These are phyloP conservation scores for Pseudognaphalium luteoalbum DNA, from an alignment of 129 eudicot species.

Conservation along the genomic window DNA sequence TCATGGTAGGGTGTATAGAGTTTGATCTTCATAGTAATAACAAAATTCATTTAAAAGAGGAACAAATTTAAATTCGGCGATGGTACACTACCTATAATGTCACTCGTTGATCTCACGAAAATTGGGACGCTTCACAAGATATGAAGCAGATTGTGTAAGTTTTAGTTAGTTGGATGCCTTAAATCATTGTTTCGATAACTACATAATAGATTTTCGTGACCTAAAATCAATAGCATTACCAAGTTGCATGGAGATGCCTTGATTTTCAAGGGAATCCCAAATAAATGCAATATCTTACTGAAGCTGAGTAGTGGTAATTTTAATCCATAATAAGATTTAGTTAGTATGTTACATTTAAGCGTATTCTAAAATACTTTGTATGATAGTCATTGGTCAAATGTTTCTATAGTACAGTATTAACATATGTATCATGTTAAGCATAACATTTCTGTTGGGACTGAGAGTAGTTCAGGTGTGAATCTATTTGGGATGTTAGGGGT, in stretches of 20 bases:
- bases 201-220: no score
- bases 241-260: no score
- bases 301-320: no score
- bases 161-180: neutral
- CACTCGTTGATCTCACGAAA: neutral
- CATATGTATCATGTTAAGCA: slow-evolving; percentile 2
- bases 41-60: neutral
- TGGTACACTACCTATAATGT: neutral
- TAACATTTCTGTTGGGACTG: neutral
- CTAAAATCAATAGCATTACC: no score
- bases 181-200: neutral
- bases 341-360: no score
- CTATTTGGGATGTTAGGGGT: neutral
- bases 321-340: no score
- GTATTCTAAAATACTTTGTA: no score
- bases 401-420: neutral
- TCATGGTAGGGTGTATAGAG: neutral
- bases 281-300: no score
- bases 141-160: neutral
- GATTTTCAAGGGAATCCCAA: no score
- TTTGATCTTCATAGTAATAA: neutral
- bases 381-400: no score
- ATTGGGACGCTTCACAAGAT: neutral
- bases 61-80: neutral
- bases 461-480: neutral